Evolutionary conservation across 179 eudicot species (phyloP).

Genomic region (Sideroxylon spinosum): DNA sequence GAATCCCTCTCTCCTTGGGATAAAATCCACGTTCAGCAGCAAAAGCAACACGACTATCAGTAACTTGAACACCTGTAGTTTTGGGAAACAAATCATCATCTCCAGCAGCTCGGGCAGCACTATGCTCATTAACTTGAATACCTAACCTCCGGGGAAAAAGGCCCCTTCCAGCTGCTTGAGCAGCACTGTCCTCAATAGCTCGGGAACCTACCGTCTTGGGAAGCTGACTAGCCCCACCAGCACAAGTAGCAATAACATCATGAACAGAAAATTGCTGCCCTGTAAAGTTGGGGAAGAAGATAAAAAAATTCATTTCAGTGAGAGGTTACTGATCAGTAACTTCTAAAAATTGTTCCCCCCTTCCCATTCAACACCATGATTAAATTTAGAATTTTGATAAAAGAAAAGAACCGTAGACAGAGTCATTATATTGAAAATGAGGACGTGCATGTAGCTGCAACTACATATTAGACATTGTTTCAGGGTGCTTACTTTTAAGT

Average conservation of each 20-base stretch:
- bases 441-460: background rate
- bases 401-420: background rate
- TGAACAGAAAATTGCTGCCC: conserved; percentile 18
- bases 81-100: conserved; percentile 23
- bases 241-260: background rate
- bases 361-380: background rate
- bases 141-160: conserved; percentile 13
- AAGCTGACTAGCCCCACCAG: background rate
- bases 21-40: no score
- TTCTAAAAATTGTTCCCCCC: background rate
- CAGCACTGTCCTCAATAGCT: background rate
- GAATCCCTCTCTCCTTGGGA: no score
- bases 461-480: background rate
- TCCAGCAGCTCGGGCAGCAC: conserved; percentile 18
- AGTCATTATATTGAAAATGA: background rate
- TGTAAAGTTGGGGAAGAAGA: conserved; percentile 10
- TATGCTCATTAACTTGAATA: conserved; percentile 6
- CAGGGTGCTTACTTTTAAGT: background rate
- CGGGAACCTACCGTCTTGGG: conserved; percentile 5
- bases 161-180: conserved; percentile 13
- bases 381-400: background rate
- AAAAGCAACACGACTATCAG: conserved; percentile 13
- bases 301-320: background rate
- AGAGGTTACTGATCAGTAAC: conserved; percentile 8
- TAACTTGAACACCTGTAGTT: conserved; percentile 22